These are phyloP conservation scores for Rhodotorula sp. DNA, from an alignment of 1,284 basidiomycete genomes.

Conservation along the genomic window DNA sequence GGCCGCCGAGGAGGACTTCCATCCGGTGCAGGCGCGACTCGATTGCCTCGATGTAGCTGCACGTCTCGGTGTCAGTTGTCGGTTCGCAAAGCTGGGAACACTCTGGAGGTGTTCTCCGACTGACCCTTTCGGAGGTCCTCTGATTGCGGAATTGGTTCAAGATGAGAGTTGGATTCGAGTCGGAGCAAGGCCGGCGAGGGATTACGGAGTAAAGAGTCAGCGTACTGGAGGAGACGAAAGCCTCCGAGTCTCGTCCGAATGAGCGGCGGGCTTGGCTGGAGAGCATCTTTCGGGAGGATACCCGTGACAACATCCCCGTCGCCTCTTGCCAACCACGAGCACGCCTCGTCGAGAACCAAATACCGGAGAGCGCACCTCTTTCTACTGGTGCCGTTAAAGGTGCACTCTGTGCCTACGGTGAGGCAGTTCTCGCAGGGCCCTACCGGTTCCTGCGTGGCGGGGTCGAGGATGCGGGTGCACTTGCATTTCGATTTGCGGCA, in stretches of 20 bases:
- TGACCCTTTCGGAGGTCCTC: constrained; percentile 41
- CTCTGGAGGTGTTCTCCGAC: not conserved
- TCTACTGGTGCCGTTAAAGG: constrained; percentile 73
- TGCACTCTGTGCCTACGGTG: constrained; percentile 59
- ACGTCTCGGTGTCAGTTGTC: constrained; percentile 53
- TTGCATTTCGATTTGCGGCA: constrained; percentile 79
- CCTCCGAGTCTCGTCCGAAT: too few species aligned
- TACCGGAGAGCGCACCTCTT: too few species aligned
- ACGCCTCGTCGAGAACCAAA: too few species aligned
- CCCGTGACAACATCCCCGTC: too few species aligned
- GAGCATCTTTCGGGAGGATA: too few species aligned
- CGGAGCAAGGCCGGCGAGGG: too few species aligned
- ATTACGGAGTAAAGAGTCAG: too few species aligned
- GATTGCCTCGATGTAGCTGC: constrained; percentile 86
- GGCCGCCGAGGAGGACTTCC: constrained; percentile 69
- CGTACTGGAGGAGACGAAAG: too few species aligned
- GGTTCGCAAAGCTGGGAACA: too few species aligned
- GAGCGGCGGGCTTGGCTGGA: too few species aligned
- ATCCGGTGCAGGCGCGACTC: constrained; percentile 82
- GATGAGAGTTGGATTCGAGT: too few species aligned
- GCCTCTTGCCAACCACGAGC: too few species aligned
- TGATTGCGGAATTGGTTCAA: not conserved
- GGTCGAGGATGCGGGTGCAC: constrained; percentile 60
- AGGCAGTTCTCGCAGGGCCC: constrained; percentile 43
- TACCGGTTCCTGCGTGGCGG: constrained; percentile 33